A percentile compares a stretch with the other conserved stretches of the same genome.
Conservation (phyloP, 2,329 filamentous ascomycete species). For the Chaetomium olivaceum region DNA sequence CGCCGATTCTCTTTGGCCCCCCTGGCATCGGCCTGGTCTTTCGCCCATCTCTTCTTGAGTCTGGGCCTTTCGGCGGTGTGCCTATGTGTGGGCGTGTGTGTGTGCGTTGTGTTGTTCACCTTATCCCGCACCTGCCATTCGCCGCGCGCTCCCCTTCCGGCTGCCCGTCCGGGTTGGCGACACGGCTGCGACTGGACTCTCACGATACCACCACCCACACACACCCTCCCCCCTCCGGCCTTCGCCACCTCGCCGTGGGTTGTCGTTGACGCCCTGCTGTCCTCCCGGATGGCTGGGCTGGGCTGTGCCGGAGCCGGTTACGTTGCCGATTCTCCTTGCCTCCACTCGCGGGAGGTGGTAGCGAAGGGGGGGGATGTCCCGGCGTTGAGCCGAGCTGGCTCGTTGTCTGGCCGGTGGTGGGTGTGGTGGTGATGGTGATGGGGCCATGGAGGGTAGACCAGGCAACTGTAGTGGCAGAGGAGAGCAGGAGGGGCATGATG, state of each 20-base stretch:
- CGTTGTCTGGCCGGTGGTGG: neutral
- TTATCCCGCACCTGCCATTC: slow-evolving; percentile 9
- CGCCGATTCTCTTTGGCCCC: neutral
- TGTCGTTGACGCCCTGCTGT: neutral
- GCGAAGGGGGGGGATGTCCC: neutral
- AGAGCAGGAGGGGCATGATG: neutral
- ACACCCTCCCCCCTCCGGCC: too few species aligned
- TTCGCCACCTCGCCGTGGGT: neutral
- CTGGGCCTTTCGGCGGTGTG: neutral
- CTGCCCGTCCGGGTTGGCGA: neutral
- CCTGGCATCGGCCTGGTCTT: too few species aligned
- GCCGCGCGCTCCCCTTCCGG: neutral
- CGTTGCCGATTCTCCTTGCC: neutral
- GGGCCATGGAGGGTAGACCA: neutral
- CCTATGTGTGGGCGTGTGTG: slow-evolving; percentile 4
- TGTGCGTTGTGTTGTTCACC: slow-evolving; percentile 14
- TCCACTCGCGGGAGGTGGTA: neutral
- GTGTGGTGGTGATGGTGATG: neutral
- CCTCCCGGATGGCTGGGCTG: neutral
- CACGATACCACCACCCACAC: neutral
- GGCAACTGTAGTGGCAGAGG: neutral
- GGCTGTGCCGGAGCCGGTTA: neutral
- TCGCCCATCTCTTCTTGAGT: neutral
- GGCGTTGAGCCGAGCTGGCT: neutral
- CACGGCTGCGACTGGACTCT: neutral